Evolutionary conservation across 2,329 filamentous ascomycete species (phyloP), one percentile per base, ranked within the genome.

Genomic region (Podosphaera leucotricha): DNA sequence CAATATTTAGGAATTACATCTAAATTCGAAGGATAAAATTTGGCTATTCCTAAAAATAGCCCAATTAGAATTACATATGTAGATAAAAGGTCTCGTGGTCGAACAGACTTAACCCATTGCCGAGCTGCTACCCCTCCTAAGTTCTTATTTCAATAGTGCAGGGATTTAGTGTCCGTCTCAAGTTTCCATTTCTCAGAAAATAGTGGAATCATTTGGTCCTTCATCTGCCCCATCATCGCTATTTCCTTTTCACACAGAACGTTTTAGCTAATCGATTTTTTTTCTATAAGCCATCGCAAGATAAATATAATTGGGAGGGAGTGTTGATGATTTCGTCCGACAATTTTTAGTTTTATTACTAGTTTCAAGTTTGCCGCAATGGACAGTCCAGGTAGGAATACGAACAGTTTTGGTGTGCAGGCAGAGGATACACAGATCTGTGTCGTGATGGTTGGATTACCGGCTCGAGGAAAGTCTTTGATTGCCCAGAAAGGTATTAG

Each of bases 361-460:
- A n/a, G 28, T 11, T 33, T 33, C 15, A 33, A 33, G 15, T 11
- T 33, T 33, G 28, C 28, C 28, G 15, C 15, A 33, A 33, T 33
- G 28, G 28, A 33, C 28, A 13, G 11, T 33, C 50, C 52, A n/a
- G 49, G 43, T 44, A 53, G 46, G 41, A 57, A 50, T 46, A 54
- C 67, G 66, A 77, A 77, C 60, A 76, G 79, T 52, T 65, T 73
- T 55, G 80, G 78, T 57, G 71, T 86, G 51, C 80, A 92, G 82
- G 82, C 81, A 55, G 87, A 95, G 67, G 85, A 94, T 62, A 87
- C 83, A 48, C 83, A 82, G 61, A 92, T 98, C 66, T 95, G 87
- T 62, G 86, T 98, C 51, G 85, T 98, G 55, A 95, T 98, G 90
- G 90, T 98, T 48, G 90, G 90, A 52, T 70, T 98, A 59, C 90